Base-by-base conservation (phyloP, 352 stramenopile genomes). In the Phytophthora meadii region DNA sequence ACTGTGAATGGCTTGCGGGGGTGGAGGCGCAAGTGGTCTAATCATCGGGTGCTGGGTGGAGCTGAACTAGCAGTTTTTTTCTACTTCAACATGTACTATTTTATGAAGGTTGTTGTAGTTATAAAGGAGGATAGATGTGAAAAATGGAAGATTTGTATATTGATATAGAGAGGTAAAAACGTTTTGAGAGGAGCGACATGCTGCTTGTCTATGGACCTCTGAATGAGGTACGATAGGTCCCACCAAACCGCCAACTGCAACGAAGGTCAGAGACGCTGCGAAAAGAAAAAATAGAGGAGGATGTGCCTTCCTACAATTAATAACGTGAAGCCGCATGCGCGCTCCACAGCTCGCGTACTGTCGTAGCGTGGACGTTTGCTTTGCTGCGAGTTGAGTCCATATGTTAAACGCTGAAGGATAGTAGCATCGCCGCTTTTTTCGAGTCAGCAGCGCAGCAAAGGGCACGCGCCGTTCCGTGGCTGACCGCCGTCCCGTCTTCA, bases 191-290 rank as follows among this genome's bases (percentile, higher is more conserved):
- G 19, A 9, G 19, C 28, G 40, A 30, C 19, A 12, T 17, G 15
- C 10, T 54, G 52, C 61, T 58, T 69, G 45, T 69, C 54, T 69
- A 60, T 69, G 53, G 36, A 63, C 27, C 45, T 15, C 32, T 55
- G 48, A 60, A 37, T 57, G 44, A 34, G 40, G 49, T 15, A n/a
- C 12, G 10, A 22, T 53, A 15, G 45, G 53, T 65, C 48, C 49
- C 49, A 61, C 59, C 9, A 52, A 41, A 36, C 30, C 30, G 30
- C 59, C 40, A 67, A 70, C 62, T 70, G 56, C 62, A 70, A 70
- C 17, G 44, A 42, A n/a, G 19, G 36, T 42, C 5, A 70, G 17
- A 70, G 28, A 36, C 50, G 8, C 27, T 22, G 14, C 61, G 39
- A 5, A 49, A 14, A 62, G 44, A 68, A 49, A 37, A 30, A 12